Evolutionary conservation across 2,329 filamentous ascomycete genomes (phyloP), one percentile per base, ranked within the genome.

Genomic region (Arthrinium puccinioides): DNA sequence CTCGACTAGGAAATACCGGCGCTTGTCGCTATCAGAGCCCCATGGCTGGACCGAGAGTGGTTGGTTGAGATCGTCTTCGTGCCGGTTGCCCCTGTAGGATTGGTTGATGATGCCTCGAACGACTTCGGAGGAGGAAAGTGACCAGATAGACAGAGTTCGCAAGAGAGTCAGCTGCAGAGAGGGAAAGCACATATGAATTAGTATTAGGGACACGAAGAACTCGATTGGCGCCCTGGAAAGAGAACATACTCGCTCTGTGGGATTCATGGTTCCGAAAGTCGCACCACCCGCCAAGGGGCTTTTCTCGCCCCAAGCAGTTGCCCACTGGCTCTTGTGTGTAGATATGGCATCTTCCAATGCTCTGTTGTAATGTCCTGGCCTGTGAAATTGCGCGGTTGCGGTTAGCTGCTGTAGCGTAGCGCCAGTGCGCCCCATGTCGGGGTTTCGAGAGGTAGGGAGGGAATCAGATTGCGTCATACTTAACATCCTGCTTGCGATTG

Each of bases 401-500:
- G 25, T 27, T 14, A 27, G 25, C 25, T 27, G 25, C 32, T 11
- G 14, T 9, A 23, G 19, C n/a, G n/a, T n/a, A n/a, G n/a, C n/a
- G n/a, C n/a, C n/a, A n/a, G n/a, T n/a, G n/a, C n/a, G n/a, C n/a
- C n/a, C n/a, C n/a, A n/a, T n/a, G n/a, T n/a, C n/a, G n/a, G n/a
- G n/a, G n/a, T n/a, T n/a, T n/a, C n/a, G n/a, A n/a, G n/a, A 28
- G 14, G 31, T 33, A 21, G 16, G 28, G 34, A 40, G 36, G 39
- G n/a, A n/a, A n/a, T n/a, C n/a, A n/a, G n/a, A 52, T 47, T 45
- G 52, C 48, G 45, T 46, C 87, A 63, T 77, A 97, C 92, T 98
- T 95, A 58, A 97, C 86, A 65, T 95, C 89, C 60, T 98, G 95
- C 71, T 98, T 97, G 61, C 92, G 82, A 63, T 98, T 98, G 54